Base-by-base conservation (phyloP, 2,329 filamentous ascomycete species). In the Fusarium sp. region DNA sequence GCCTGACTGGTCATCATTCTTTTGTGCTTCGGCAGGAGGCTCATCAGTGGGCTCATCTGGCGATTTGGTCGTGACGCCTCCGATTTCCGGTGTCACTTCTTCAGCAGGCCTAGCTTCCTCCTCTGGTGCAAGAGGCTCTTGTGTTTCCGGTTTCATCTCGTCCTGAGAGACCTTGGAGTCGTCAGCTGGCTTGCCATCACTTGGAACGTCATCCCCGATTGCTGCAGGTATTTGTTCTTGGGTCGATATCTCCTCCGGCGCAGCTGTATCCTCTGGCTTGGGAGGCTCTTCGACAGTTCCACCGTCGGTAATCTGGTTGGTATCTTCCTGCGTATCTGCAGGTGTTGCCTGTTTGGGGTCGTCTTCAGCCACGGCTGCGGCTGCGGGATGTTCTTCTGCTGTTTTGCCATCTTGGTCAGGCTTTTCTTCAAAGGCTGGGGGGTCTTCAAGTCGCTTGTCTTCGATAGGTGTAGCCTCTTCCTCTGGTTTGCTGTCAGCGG, bases 121-220 rank as follows among this genome's bases (percentile, higher is more conserved):
- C 44, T 78, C 68, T 25, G 60, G 59, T 37, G 41, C 42, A 23
- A 63, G 54, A 39, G 60, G 52, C 23, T 75, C 72, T 41, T 72
- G 59, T 48, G 67, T 65, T 42, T 66, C 48, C 41, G 65, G 39
- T 49, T 77, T 74, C 18, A 56, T 60, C 29, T 69, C 66, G 37
- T 70, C 65, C 42, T 75, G 62, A 31, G 55, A 55, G 27, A 63
- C 21, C 58, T 72, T 67, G 45, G 55, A 56, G 29, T 74, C 63
- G 49, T 77, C 74, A 59, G 66, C 71, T 71, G 65, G 69, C 58
- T 77, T 72, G n/a, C 72, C 66, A 60, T 76, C 70, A 69, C 74
- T 68, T 62, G 56, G 64, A 54, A 70, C 68, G 45, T 60, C 57
- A 58, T 76, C 69, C 39, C 74, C 60, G 44, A 39, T 44, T 29